Percentiles rank a stretch among this genome's conserved stretches.
Conservation (phyloP, 1,139 yeast species). For the Blastobotrys raffinosifermentans region DNA sequence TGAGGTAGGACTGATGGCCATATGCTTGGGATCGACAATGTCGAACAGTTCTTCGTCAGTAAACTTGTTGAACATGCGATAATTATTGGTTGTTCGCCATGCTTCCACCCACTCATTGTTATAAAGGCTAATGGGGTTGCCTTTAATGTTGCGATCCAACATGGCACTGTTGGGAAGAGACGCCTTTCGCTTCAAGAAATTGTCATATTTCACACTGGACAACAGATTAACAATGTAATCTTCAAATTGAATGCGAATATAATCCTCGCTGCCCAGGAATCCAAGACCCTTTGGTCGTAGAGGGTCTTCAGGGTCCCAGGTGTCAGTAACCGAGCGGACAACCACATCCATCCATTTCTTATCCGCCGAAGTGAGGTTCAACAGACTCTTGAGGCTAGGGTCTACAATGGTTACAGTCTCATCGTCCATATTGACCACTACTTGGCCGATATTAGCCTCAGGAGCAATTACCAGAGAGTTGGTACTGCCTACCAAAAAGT, state of each 20-base stretch:
- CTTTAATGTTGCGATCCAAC: constrained; percentile 30
- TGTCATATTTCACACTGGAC: constrained; percentile 64
- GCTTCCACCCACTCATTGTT: constrained; percentile 49
- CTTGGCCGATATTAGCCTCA: constrained; percentile 51
- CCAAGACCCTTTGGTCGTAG: constrained; percentile 42
- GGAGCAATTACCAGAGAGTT: constrained; percentile 73
- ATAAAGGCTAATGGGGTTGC: constrained; percentile 45
- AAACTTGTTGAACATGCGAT: constrained; percentile 56
- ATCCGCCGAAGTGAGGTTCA: constrained; percentile 59
- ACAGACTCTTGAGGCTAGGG: constrained; percentile 37
- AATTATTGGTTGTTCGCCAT: constrained; percentile 69
- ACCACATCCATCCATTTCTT: constrained; percentile 61
- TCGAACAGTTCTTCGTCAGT: constrained; percentile 91
- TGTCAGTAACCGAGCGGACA: constrained; percentile 33
- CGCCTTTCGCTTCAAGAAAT: constrained; percentile 38
- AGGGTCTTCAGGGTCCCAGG: constrained; percentile 42
- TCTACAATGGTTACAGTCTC: constrained; percentile 43
- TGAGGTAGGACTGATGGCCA: constrained; percentile 27
- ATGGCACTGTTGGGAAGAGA: constrained; percentile 30
- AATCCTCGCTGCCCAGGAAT: constrained; percentile 81
- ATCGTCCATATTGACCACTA: constrained; percentile 49
- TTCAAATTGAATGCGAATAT: constrained; percentile 80
- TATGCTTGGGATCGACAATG: constrained; percentile 74
- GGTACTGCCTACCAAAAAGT: constrained; percentile 82
- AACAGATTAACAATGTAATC: constrained; percentile 77